Conservation (phyloP, 345 rosid species). For the Arabis hirsuta region DNA sequence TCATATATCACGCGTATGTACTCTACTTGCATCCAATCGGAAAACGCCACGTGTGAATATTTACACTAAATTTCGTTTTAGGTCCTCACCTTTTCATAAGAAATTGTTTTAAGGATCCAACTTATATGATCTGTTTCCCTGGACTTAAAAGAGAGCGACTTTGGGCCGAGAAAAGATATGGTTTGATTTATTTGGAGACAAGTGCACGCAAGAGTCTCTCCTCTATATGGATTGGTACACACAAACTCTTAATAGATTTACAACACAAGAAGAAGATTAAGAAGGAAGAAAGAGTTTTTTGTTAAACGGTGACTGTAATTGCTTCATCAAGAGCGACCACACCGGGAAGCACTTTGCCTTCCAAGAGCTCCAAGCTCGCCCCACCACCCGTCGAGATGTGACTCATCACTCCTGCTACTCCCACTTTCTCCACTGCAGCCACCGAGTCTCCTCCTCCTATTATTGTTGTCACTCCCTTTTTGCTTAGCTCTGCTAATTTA, state of each 20-base stretch:
- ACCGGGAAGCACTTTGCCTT: constrained; percentile 93
- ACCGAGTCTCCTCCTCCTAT: constrained; percentile 98
- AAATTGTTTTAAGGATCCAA: background rate
- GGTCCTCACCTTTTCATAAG: background rate
- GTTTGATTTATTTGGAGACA: constrained; percentile 9
- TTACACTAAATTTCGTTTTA: background rate
- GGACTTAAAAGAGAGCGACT: no score
- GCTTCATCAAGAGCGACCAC: constrained; percentile 88
- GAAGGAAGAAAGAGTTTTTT: background rate
- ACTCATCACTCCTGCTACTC: constrained; percentile 94
- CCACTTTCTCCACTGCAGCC: constrained; percentile 94
- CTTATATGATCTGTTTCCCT: background rate
- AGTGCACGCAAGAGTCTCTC: constrained; percentile 18
- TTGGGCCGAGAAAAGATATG: background rate
- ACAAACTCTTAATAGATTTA: constrained; percentile 21
- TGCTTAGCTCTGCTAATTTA: constrained; percentile 85
- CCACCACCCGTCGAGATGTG: constrained; percentile 98
- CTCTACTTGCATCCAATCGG: constrained; percentile 4
- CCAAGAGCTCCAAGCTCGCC: constrained; percentile 96
- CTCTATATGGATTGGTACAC: constrained; percentile 25
- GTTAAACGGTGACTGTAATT: constrained; percentile 39
- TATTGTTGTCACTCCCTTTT: constrained; percentile 88
- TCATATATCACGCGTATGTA: background rate
- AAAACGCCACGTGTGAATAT: background rate
- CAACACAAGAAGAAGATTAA: constrained; percentile 14